phyloP scores from a whole-genome alignment of 78 protist species.

The Diacronema lutheri region DNA sequence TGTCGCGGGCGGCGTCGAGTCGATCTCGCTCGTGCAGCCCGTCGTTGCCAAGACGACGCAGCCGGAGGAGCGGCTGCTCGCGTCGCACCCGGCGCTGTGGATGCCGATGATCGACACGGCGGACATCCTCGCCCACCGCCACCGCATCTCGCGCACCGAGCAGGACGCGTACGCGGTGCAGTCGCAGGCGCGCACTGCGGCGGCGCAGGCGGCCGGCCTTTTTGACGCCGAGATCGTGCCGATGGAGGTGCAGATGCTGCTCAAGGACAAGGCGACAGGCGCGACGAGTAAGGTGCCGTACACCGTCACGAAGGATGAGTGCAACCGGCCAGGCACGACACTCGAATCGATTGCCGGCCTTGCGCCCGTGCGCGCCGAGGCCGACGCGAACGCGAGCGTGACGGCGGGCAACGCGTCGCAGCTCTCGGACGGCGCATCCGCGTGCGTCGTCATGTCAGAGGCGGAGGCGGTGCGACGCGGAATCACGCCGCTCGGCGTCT shows the following conservation, averaged over 20 bases:
- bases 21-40: constrained; percentile 18
- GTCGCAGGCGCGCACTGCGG: constrained; percentile 12
- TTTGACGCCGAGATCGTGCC: constrained; percentile 7
- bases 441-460: neutral
- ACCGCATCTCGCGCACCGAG: constrained; percentile 18
- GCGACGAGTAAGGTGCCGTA: neutral
- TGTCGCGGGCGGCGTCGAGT: constrained; percentile 38
- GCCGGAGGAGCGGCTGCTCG: neutral
- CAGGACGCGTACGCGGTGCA: constrained; percentile 20
- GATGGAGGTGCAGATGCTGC: neutral
- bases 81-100: neutral
- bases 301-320: neutral
- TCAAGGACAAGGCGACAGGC: neutral
- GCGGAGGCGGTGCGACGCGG: neutral
- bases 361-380: neutral
- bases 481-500: neutral
- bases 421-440: constrained; percentile 17
- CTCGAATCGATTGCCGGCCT: neutral
- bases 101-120: constrained; percentile 42
- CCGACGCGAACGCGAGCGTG: neutral
- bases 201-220: neutral
- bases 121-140: neutral
- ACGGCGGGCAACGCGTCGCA: constrained; percentile 18
- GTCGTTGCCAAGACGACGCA: neutral
- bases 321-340: neutral